Conservation (phyloP, 1,284 basidiomycete species). For the Coniophora puteana region DNA sequence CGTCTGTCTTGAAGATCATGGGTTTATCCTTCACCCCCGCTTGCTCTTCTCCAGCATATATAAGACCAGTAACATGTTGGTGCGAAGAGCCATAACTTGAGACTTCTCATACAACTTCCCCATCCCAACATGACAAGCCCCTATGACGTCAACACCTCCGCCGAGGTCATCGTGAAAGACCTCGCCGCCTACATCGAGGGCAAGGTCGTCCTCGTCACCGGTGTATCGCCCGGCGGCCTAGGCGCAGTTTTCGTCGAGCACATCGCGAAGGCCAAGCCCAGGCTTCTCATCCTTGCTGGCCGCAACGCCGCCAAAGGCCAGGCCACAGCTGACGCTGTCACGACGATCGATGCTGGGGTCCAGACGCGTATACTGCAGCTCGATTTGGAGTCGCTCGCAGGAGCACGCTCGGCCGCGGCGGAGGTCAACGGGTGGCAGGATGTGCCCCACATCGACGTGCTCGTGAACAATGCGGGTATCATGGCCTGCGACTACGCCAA, state of each 20-base stretch:
- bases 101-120: no score
- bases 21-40: no score
- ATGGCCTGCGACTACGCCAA: neutral
- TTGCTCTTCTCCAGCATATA: no score
- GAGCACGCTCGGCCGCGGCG: neutral
- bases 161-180: no score
- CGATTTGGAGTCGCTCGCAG: neutral
- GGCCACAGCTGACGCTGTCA: neutral
- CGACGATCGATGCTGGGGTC: neutral
- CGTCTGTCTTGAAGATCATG: no score
- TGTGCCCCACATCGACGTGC: neutral
- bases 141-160: no score
- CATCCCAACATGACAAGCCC: no score
- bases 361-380: neutral
- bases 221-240: neutral
- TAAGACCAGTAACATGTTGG: no score
- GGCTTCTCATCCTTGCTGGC: neutral
- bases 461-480: no score
- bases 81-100: no score
- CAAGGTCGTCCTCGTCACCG: conserved; percentile 8
- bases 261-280: neutral
- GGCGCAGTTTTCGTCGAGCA: neutral
- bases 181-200: no score
- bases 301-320: neutral
- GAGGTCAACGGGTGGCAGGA: neutral